Conservation (phyloP, 2,329 filamentous ascomycete genomes). For the Sarocladium kiliense region DNA sequence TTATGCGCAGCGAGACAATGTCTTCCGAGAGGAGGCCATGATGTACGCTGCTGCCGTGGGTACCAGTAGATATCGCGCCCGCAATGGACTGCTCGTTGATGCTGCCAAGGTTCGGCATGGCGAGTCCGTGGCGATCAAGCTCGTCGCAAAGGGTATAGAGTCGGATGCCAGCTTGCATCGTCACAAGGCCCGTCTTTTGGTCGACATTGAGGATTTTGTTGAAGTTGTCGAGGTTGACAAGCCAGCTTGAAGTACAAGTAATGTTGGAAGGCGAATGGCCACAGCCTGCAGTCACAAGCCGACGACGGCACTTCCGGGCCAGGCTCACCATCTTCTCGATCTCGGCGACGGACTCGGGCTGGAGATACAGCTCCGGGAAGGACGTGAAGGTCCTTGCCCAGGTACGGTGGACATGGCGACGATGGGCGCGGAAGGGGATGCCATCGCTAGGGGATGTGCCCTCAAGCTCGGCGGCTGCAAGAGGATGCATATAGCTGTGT, state of each 20-base stretch:
- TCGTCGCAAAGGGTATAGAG: constrained; percentile 68
- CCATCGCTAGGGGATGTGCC: constrained; percentile 23
- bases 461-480: constrained; percentile 27
- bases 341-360: constrained; percentile 72
- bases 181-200: constrained; percentile 57
- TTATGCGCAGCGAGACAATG: constrained; percentile 69
- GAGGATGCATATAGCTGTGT: constrained; percentile 30
- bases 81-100: constrained; percentile 94
- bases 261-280: constrained; percentile 89
- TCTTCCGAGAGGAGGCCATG: constrained; percentile 83
- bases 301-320: constrained; percentile 73
- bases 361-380: constrained; percentile 84
- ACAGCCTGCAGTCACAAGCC: constrained; percentile 81
- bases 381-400: constrained; percentile 94
- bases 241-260: constrained; percentile 90
- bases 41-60: constrained; percentile 79
- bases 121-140: constrained; percentile 70
- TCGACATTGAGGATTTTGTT: constrained; percentile 68
- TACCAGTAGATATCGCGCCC: constrained; percentile 87
- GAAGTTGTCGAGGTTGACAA: constrained; percentile 87
- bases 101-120: constrained; percentile 87
- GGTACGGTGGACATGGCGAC: constrained; percentile 75
- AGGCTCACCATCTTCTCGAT: constrained; percentile 79
- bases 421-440: constrained; percentile 70
- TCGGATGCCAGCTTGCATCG: constrained; percentile 84